These are phyloP conservation scores for Parachaetomium inaequale DNA, from an alignment of 495 filamentous ascomycete species.

Conservation along the genomic window DNA sequence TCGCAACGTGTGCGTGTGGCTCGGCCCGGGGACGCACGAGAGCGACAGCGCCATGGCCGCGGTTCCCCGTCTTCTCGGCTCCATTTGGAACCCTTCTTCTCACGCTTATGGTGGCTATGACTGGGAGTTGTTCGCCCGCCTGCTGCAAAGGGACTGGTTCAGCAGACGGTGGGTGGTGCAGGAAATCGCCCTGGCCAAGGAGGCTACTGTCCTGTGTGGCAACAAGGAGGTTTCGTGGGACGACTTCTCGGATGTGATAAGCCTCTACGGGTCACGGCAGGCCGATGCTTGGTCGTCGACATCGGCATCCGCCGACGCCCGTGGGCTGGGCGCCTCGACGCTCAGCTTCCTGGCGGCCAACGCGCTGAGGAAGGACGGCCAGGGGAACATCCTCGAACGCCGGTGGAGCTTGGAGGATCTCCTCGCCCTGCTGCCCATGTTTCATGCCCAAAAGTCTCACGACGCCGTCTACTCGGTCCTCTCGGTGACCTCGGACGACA, in stretches of 20 bases:
- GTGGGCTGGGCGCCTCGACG: neutral
- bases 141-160: neutral
- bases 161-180: neutral
- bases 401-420: neutral
- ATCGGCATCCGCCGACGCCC: neutral
- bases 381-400: neutral
- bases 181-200: neutral
- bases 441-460: neutral
- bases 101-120: neutral
- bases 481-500: neutral
- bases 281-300: too few relatives aligned
- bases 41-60: neutral
- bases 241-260: neutral
- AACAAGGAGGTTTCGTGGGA: neutral
- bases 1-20: slow-evolving; percentile 7
- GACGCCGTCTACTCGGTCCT: neutral
- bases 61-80: neutral
- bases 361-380: neutral
- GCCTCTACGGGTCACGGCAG: neutral
- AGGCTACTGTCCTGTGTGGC: neutral
- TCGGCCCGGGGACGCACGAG: neutral
- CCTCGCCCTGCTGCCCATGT: neutral
- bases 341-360: neutral
- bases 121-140: neutral
- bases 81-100: neutral